Evolutionary conservation across 768 basidiomycete species (phyloP).

Genomic region (Suillus ampliporus): DNA sequence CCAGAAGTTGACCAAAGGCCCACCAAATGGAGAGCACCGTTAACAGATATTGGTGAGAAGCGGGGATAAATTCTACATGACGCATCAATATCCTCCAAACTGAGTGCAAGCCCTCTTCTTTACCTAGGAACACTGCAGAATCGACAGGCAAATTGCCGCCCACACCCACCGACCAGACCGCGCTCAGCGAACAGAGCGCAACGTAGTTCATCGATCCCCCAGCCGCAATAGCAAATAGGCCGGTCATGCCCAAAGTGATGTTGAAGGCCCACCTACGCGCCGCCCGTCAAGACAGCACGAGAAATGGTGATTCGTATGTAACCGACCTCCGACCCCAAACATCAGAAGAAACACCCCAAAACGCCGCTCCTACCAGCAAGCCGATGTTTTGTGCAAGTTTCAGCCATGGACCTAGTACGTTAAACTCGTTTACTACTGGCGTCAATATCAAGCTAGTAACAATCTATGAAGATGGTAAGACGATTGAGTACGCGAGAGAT

Average conservation of each 20-base stretch:
- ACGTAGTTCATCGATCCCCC: conserved; percentile 62
- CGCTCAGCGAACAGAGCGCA: conserved; percentile 56
- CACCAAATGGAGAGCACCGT: conserved; percentile 82
- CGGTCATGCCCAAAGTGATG: conserved; percentile 70
- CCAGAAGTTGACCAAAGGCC: conserved; percentile 76
- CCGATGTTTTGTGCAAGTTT: conserved; percentile 77
- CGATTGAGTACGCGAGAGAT: not conserved
- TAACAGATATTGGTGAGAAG: conserved; percentile 75
- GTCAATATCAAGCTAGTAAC: conserved; percentile 70
- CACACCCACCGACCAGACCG: conserved; percentile 69
- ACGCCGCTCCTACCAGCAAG: conserved; percentile 67
- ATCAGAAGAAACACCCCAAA: conserved; percentile 73
- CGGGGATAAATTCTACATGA: conserved; percentile 65
- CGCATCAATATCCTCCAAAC: not conserved
- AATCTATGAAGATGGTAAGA: conserved; percentile 43
- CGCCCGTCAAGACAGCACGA: conserved; percentile 15
- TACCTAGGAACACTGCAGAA: conserved; percentile 76
- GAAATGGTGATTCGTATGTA: not conserved
- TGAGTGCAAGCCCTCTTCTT: conserved; percentile 19
- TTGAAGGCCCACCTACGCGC: conserved; percentile 65
- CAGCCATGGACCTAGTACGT: conserved; percentile 62
- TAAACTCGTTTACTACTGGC: conserved; percentile 70
- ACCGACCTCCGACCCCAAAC: conserved; percentile 70
- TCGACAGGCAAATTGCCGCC: conserved; percentile 80
- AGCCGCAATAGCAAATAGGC: conserved; percentile 66